A percentile compares a stretch with the other conserved stretches of the same genome.
Conservation (phyloP, 1,284 basidiomycete species). For the Rhodofomes roseus region DNA sequence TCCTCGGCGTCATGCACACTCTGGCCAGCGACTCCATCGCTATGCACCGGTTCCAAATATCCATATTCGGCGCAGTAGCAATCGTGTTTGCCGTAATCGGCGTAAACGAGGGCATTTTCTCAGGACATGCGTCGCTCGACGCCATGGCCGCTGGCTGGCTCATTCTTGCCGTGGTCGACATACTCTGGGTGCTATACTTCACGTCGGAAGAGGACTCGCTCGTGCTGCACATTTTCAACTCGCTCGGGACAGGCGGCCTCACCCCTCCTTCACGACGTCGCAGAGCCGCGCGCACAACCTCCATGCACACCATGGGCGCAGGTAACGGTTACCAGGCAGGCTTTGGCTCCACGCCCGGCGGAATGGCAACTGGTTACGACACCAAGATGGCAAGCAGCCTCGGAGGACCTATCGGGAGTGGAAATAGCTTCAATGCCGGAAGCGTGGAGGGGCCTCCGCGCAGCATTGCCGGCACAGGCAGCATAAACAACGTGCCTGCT, state of each 20-base stretch:
- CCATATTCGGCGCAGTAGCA: constrained; percentile 81
- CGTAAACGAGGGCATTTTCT: constrained; percentile 65
- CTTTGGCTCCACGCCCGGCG: constrained; percentile 25
- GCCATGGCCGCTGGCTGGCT: constrained; percentile 95
- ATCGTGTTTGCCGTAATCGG: constrained; percentile 87
- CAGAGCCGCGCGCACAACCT: constrained; percentile 47
- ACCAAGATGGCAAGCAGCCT: constrained; percentile 50
- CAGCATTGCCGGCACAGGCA: constrained; percentile 44
- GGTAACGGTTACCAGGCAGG: constrained; percentile 65
- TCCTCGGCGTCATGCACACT: constrained; percentile 76
- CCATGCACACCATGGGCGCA: constrained; percentile 58
- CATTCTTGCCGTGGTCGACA: constrained; percentile 85
- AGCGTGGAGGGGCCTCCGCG: constrained; percentile 29
- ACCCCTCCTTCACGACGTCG: constrained; percentile 74
- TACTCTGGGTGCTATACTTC: constrained; percentile 95
- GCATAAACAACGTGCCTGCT: constrained; percentile 34
- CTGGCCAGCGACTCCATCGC: constrained; percentile 82
- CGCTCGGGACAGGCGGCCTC: constrained; percentile 82
- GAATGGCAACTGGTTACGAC: constrained; percentile 58
- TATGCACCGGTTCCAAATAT: constrained; percentile 86
- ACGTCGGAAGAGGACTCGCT: constrained; percentile 94
- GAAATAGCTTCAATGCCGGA: constrained; percentile 58
- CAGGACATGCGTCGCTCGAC: constrained; percentile 48
- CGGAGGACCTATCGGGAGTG: constrained; percentile 49
- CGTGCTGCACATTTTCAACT: constrained; percentile 79